A percentile compares a stretch with the other conserved stretches of the same genome.
These are phyloP conservation scores for Cyathus striatus DNA, from an alignment of 768 basidiomycete species.

Conservation along the genomic window DNA sequence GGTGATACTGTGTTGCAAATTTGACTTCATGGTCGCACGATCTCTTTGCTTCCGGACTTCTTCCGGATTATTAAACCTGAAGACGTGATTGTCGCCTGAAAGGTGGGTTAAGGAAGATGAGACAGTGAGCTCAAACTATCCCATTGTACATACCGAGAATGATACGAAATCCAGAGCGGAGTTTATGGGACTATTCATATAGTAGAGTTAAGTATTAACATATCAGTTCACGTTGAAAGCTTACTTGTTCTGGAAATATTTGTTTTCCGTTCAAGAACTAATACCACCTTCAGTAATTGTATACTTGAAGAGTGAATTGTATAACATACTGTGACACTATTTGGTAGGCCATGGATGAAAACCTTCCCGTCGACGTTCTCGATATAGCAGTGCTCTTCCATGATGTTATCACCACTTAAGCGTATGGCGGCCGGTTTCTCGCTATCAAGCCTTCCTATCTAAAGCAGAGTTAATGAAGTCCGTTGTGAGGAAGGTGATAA, in stretches of 20 bases:
- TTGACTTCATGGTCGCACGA: slow-evolving; percentile 70
- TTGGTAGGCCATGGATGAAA: slow-evolving; percentile 68
- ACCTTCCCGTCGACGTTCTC: slow-evolving; percentile 86
- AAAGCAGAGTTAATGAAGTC: slow-evolving; percentile 6
- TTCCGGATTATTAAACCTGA: slow-evolving; percentile 94
- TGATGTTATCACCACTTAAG: slow-evolving; percentile 87
- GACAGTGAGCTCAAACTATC: too few species aligned
- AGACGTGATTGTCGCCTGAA: slow-evolving; percentile 92
- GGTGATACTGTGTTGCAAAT: slow-evolving; percentile 57
- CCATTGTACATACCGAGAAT: slow-evolving; percentile 82
- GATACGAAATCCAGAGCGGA: slow-evolving; percentile 92
- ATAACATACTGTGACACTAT: slow-evolving; percentile 73
- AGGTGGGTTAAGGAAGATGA: slow-evolving; percentile 7
- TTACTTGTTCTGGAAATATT: slow-evolving; percentile 69
- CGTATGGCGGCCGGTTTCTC: slow-evolving; percentile 82
- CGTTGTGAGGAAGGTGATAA: too few species aligned
- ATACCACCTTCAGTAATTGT: slow-evolving; percentile 7
- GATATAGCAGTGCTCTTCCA: slow-evolving; percentile 89
- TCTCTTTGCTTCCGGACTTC: slow-evolving; percentile 90
- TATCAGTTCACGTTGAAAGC: slow-evolving; percentile 12
- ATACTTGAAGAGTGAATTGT: slow-evolving; percentile 3
- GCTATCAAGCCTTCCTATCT: slow-evolving; percentile 89
- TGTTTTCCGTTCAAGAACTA: slow-evolving; percentile 95
- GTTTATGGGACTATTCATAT: slow-evolving; percentile 59
- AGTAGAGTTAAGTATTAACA: slow-evolving; percentile 14